Conservation (phyloP, 2,329 filamentous ascomycete species). For the Penicillium oxalicum region DNA sequence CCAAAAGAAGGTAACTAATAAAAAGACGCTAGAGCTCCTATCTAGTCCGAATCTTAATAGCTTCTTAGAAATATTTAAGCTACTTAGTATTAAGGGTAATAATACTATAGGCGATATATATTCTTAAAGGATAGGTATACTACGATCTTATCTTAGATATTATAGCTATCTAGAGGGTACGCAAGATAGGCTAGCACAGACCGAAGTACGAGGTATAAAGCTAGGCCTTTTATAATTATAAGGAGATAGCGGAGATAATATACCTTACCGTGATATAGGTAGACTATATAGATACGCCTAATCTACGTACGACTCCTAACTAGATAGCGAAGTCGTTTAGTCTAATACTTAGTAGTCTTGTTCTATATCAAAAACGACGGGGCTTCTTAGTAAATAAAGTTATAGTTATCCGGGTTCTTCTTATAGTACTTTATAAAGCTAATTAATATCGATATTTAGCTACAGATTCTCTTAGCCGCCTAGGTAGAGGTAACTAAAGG, state of each 20-base stretch:
- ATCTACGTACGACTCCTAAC: background rate
- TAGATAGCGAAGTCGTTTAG: too few relatives aligned
- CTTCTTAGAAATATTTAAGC: background rate
- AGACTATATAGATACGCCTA: background rate
- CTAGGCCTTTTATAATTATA: background rate
- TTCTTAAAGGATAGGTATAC: background rate
- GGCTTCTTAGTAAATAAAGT: background rate
- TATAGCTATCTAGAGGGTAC: background rate
- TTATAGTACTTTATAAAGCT: background rate
- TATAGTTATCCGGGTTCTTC: background rate
- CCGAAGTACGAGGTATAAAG: background rate
- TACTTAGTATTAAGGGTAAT: background rate
- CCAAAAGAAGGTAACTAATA: background rate
- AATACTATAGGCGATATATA: background rate
- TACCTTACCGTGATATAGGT: background rate
- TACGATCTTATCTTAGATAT: background rate
- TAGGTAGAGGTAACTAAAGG: background rate
- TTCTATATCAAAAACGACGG: background rate
- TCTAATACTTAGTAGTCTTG: background rate
- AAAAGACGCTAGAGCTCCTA: background rate
- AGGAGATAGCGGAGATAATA: background rate
- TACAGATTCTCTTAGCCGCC: background rate
- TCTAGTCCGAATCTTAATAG: background rate
- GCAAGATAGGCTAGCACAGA: background rate
- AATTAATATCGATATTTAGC: background rate